These are phyloP conservation scores for Ophiostoma novo-ulmi DNA, from an alignment of 2,329 filamentous ascomycete genomes.

Conservation along the genomic window DNA sequence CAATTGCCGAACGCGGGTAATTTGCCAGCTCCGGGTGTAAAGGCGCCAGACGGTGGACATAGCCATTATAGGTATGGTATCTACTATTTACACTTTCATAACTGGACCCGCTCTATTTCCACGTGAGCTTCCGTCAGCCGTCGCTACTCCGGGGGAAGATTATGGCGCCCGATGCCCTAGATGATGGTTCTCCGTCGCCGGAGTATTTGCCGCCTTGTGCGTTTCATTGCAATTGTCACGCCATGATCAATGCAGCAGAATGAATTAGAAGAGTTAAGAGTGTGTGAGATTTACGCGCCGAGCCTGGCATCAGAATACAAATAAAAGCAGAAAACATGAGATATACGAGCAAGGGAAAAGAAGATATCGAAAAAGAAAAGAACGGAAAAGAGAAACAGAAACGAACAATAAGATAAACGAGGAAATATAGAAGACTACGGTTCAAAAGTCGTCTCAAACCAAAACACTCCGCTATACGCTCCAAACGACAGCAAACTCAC, in stretches of 20 bases:
- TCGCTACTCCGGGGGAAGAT: constrained; percentile 5
- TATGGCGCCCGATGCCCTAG: neutral
- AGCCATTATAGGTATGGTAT: fast-evolving
- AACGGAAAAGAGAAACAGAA: neutral
- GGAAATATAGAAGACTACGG: neutral
- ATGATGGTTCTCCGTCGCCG: neutral
- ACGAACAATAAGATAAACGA: neutral
- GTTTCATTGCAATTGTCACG: neutral
- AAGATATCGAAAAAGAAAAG: neutral
- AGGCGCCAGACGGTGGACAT: neutral
- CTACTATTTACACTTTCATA: neutral
- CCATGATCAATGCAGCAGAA: neutral
- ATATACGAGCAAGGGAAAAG: neutral
- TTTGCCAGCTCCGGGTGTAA: constrained; percentile 1
- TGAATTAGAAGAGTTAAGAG: neutral
- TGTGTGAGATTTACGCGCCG: neutral
- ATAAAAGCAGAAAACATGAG: neutral
- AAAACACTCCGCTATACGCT: neutral
- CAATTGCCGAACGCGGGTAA: neutral
- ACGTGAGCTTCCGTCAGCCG: neutral
- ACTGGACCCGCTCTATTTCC: constrained; percentile 8
- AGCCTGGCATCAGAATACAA: no score
- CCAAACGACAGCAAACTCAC: no score
- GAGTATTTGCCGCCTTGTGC: neutral
- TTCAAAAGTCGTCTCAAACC: neutral